Conservation (phyloP, 805 yeast species). For the Candida methanosorbosa region DNA sequence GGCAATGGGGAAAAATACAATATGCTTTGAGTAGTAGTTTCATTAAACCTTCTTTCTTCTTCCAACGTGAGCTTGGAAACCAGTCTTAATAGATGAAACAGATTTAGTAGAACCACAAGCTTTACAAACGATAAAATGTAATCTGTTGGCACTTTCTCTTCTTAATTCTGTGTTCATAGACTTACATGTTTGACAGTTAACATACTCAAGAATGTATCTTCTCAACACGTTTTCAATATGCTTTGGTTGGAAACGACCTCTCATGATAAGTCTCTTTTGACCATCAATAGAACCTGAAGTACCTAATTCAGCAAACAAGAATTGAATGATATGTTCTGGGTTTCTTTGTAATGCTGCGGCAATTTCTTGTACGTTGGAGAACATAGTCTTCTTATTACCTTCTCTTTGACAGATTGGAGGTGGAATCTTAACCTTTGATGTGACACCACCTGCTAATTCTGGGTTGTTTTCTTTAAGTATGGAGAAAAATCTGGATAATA, state of each 20-base stretch:
- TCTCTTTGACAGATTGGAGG: constrained; percentile 97
- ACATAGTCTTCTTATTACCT: constrained; percentile 93
- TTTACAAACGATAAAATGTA: constrained; percentile 95
- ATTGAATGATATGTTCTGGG: constrained; percentile 95
- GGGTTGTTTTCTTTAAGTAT: constrained; percentile 92
- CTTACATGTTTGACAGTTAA: constrained; percentile 98
- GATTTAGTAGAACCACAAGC: constrained; percentile 97
- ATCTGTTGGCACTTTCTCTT: constrained; percentile 93
- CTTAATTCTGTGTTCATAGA: constrained; percentile 92
- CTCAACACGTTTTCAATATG: constrained; percentile 95
- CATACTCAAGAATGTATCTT: constrained; percentile 94
- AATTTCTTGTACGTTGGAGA: constrained; percentile 93
- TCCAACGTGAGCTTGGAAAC: constrained; percentile 98
- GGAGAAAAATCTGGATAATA: constrained; percentile 77
- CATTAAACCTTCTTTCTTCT: constrained; percentile 60
- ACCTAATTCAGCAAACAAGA: constrained; percentile 97
- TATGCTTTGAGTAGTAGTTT: neutral
- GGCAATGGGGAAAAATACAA: neutral
- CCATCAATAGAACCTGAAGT: constrained; percentile 99
- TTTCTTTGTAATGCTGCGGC: constrained; percentile 91
- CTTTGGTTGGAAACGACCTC: constrained; percentile 97
- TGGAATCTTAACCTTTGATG: constrained; percentile 91
- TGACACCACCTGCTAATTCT: constrained; percentile 94
- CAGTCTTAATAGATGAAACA: constrained; percentile 94
- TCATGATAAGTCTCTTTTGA: constrained; percentile 90